A percentile compares a stretch with the other conserved stretches of the same genome.
These are phyloP conservation scores for Anthracocystis panici-leucophaei DNA, from an alignment of 1,284 basidiomycete genomes.

Conservation along the genomic window DNA sequence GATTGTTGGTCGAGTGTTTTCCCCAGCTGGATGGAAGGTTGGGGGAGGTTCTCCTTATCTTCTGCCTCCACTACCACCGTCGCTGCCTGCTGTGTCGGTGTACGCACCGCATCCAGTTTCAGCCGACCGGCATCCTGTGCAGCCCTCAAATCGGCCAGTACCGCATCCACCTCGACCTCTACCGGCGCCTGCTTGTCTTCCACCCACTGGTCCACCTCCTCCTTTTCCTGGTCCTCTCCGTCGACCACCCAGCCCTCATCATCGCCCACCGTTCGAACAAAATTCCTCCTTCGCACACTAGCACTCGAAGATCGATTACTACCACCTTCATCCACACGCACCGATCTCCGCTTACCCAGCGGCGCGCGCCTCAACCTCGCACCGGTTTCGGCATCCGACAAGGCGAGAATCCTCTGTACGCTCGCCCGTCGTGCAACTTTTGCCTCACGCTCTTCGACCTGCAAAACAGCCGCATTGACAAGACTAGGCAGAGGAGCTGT, in stretches of 20 bases:
- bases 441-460: background rate
- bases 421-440: conserved; percentile 18
- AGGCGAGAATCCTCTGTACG: conserved; percentile 36
- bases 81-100: conserved; percentile 12
- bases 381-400: conserved; percentile 17
- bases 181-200: conserved; percentile 13
- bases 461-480: background rate
- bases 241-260: conserved; percentile 32
- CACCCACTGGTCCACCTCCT: conserved; percentile 9
- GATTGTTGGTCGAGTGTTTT: background rate
- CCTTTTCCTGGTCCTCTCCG: background rate
- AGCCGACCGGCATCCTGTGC: conserved; percentile 18
- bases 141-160: conserved; percentile 16
- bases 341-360: conserved; percentile 23
- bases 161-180: conserved; percentile 20
- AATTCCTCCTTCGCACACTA: conserved; percentile 11
- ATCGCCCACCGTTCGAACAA: conserved; percentile 11
- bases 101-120: conserved; percentile 5
- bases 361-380: conserved; percentile 15
- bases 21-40: background rate
- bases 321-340: background rate
- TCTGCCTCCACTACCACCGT: too few relatives aligned
- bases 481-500: conserved; percentile 27
- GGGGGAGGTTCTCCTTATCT: conserved; percentile 4
- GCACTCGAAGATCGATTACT: conserved; percentile 28